These are phyloP conservation scores for Leccinum obscurum DNA, from an alignment of 768 basidiomycete species.

Conservation along the genomic window DNA sequence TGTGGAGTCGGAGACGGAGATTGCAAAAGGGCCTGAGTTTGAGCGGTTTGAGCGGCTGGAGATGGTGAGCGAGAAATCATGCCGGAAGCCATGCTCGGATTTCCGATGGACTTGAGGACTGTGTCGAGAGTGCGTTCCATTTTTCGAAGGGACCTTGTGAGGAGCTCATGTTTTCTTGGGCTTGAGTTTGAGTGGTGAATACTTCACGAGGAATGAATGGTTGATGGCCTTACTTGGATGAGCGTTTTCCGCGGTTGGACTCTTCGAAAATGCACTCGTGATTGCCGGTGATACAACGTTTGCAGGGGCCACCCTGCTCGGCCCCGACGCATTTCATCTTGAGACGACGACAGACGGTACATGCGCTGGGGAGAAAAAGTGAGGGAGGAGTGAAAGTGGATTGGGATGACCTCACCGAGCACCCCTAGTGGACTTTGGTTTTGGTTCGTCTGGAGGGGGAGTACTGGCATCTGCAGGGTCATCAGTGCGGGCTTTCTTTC, in stretches of 20 bases:
- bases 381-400: slow-evolving; percentile 2
- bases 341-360: slow-evolving; percentile 86
- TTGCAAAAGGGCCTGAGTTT: slow-evolving; percentile 58
- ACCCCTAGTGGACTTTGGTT: slow-evolving; percentile 85
- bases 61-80: slow-evolving; percentile 85
- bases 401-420: slow-evolving; percentile 56
- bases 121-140: slow-evolving; percentile 95
- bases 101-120: slow-evolving; percentile 84
- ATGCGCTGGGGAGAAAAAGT: slow-evolving; percentile 56
- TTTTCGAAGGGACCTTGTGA: slow-evolving; percentile 79
- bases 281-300: slow-evolving; percentile 73
- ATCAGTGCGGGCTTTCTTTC: slow-evolving; percentile 65
- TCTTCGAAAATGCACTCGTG: slow-evolving; percentile 98
- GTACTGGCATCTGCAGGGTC: slow-evolving; percentile 50
- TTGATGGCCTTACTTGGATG: slow-evolving; percentile 60
- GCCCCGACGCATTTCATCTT: slow-evolving; percentile 95
- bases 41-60: slow-evolving; percentile 50
- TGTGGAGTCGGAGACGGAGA: slow-evolving; percentile 52
- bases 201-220: slow-evolving; percentile 22
- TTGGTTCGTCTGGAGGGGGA: slow-evolving; percentile 56
- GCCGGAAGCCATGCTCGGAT: slow-evolving; percentile 73
- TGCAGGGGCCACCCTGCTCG: slow-evolving; percentile 89
- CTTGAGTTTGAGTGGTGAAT: slow-evolving; percentile 31
- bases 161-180: slow-evolving; percentile 78
- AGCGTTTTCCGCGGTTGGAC: slow-evolving; percentile 90